Conservation (phyloP, 2,329 filamentous ascomycete species). For the Endocalyx cinctus region DNA sequence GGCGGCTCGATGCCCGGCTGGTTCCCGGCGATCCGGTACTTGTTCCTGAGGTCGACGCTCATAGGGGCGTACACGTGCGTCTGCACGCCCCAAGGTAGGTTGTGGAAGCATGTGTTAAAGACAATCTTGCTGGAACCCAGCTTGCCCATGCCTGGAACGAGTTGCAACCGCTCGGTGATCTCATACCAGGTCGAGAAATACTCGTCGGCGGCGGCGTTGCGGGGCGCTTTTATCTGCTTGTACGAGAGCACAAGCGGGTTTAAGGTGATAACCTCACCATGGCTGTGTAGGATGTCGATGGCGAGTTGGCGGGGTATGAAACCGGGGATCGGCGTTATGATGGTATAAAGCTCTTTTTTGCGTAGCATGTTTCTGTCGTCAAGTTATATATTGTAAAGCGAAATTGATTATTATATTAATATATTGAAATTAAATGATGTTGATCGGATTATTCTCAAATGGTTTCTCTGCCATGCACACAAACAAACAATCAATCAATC, state of each 20-base stretch:
- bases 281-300: slow-evolving; percentile 67
- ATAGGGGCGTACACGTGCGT: slow-evolving; percentile 68
- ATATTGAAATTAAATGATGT: too few species aligned
- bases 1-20: slow-evolving; percentile 61
- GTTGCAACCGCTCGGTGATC: slow-evolving; percentile 65
- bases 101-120: slow-evolving; percentile 68
- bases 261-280: slow-evolving; percentile 65
- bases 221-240: slow-evolving; percentile 61
- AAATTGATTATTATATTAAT: too few species aligned
- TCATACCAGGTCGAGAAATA: slow-evolving; percentile 73
- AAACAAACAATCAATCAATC: too few species aligned
- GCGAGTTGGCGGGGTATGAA: slow-evolving; percentile 69
- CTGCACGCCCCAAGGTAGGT: slow-evolving; percentile 68
- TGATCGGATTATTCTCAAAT: too few species aligned
- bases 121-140: slow-evolving; percentile 61
- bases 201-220: slow-evolving; percentile 63
- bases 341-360: slow-evolving; percentile 63
- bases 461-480: too few species aligned
- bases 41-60: slow-evolving; percentile 62
- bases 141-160: slow-evolving; percentile 61
- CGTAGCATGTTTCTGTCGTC: too few species aligned
- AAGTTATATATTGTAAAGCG: too few species aligned
- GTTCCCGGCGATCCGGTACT: slow-evolving; percentile 64
- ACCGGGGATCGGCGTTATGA: slow-evolving; percentile 64
- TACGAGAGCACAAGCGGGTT: slow-evolving; percentile 64